Evolutionary conservation across 2,329 filamentous ascomycete species (phyloP).

Genomic region (Niveomyces coronatus): DNA sequence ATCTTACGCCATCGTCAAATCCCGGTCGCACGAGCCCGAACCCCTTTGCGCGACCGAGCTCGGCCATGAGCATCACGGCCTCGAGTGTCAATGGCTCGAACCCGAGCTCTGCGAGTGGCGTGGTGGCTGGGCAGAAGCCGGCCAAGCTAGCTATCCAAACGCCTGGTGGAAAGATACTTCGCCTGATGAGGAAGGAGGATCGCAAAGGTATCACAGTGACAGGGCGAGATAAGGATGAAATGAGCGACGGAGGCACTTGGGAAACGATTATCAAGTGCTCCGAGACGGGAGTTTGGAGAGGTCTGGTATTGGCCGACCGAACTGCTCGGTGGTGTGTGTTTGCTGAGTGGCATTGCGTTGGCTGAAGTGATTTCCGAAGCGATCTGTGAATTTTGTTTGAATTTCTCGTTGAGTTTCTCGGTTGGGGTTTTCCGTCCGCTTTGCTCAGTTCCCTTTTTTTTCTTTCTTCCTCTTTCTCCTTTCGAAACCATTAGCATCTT

Average conservation of each 20-base stretch:
- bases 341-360: conserved; percentile 66
- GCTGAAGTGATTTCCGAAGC: conserved; percentile 12
- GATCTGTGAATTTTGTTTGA: background rate
- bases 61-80: conserved; percentile 54
- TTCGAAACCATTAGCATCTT: conserved; percentile 6
- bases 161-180: conserved; percentile 86
- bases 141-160: conserved; percentile 94
- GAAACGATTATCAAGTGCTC: conserved; percentile 88
- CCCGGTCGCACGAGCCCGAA: conserved; percentile 43
- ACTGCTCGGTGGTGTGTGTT: conserved; percentile 88
- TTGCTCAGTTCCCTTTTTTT: background rate
- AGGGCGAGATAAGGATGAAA: conserved; percentile 41
- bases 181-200: conserved; percentile 74
- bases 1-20: conserved; percentile 36
- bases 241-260: conserved; percentile 65
- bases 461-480: conserved; percentile 4
- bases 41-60: conserved; percentile 50
- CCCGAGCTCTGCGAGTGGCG: conserved; percentile 42
- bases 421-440: background rate
- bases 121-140: conserved; percentile 61
- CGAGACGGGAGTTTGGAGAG: conserved; percentile 71
- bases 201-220: conserved; percentile 42
- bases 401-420: background rate
- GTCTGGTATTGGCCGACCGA: conserved; percentile 70
- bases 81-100: conserved; percentile 48